Percentiles rank a stretch among this genome's conserved stretches.
Evolutionary conservation across 352 stramenopile species (phyloP).

Genomic region (Phytopythium oedochilum): DNA sequence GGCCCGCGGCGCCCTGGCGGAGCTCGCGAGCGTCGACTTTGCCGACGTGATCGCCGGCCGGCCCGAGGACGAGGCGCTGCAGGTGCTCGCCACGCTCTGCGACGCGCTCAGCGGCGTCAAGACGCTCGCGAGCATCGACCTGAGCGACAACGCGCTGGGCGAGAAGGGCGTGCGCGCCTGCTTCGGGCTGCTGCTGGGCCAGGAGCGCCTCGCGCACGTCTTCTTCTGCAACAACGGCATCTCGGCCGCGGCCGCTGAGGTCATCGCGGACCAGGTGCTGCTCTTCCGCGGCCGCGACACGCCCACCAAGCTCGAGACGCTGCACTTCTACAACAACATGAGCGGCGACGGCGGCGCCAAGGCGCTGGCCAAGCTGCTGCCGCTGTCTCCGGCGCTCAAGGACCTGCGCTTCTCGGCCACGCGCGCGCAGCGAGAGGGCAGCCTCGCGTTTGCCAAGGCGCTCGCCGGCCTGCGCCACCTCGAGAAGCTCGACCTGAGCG

Average conservation of each 20-base stretch:
- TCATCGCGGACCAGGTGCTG: slow-evolving; percentile 87
- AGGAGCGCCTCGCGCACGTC: slow-evolving; percentile 79
- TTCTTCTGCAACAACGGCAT: slow-evolving; percentile 96
- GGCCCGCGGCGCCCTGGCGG: slow-evolving; percentile 37
- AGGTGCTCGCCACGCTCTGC: slow-evolving; percentile 79
- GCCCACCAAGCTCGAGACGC: slow-evolving; percentile 83
- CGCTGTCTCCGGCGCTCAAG: slow-evolving; percentile 74
- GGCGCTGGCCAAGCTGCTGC: slow-evolving; percentile 84
- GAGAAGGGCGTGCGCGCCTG: slow-evolving; percentile 92
- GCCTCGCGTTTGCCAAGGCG: slow-evolving; percentile 82
- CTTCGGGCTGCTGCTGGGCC: slow-evolving; percentile 75
- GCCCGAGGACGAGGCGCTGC: slow-evolving; percentile 76
- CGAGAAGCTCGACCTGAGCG: slow-evolving; percentile 89
- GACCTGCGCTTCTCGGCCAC: slow-evolving; percentile 94
- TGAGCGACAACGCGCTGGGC: slow-evolving; percentile 95
- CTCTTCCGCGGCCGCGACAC: slow-evolving; percentile 60
- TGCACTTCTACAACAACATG: slow-evolving; percentile 99
- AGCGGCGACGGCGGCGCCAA: slow-evolving; percentile 90
- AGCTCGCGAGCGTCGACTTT: slow-evolving; percentile 78
- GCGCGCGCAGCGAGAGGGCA: slow-evolving; percentile 82
- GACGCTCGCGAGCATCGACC: slow-evolving; percentile 74
- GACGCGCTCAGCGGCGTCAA: slow-evolving; percentile 64
- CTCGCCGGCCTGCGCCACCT: slow-evolving; percentile 64
- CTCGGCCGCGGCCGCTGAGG: slow-evolving; percentile 80
- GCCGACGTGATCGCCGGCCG: slow-evolving; percentile 85